Conservation (phyloP, 495 filamentous ascomycete species). For the Penicillium egyptiacum region DNA sequence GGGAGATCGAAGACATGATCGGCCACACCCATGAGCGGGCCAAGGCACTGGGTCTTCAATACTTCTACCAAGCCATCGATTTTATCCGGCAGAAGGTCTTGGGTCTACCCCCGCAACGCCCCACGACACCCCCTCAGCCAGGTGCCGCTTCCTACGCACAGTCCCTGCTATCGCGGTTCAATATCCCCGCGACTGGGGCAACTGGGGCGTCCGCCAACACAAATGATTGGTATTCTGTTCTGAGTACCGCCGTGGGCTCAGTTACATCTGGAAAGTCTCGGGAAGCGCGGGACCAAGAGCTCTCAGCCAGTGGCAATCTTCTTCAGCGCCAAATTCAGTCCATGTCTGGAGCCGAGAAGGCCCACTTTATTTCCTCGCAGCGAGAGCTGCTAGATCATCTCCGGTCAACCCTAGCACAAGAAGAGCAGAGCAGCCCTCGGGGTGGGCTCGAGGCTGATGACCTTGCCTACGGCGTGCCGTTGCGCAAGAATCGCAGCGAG, state of each 20-base stretch:
- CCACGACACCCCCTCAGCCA: constrained; percentile 50
- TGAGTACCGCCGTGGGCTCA: constrained; percentile 65
- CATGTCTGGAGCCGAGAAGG: constrained; percentile 58
- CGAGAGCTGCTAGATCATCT: constrained; percentile 69
- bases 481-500: constrained; percentile 72
- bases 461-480: constrained; percentile 47
- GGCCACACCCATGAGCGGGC: constrained; percentile 76
- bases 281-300: constrained; percentile 52
- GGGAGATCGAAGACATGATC: constrained; percentile 88
- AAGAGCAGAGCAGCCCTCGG: constrained; percentile 56
- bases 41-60: constrained; percentile 73
- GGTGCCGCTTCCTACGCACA: constrained; percentile 67
- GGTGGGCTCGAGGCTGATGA: constrained; percentile 44
- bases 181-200: constrained; percentile 58
- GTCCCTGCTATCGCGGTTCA: constrained; percentile 79
- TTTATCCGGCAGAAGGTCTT: constrained; percentile 70
- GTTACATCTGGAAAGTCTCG: constrained; percentile 44
- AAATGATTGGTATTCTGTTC: constrained; percentile 64
- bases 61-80: constrained; percentile 78
- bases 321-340: constrained; percentile 64
- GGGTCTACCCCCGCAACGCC: constrained; percentile 60
- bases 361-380: constrained; percentile 69
- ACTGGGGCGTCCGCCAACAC: constrained; percentile 7
- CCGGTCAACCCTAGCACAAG: constrained; percentile 69
- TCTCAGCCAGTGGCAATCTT: constrained; percentile 59